These are phyloP conservation scores for Ligustrum vulgare DNA, from an alignment of 257 asterid genomes.

Conservation along the genomic window DNA sequence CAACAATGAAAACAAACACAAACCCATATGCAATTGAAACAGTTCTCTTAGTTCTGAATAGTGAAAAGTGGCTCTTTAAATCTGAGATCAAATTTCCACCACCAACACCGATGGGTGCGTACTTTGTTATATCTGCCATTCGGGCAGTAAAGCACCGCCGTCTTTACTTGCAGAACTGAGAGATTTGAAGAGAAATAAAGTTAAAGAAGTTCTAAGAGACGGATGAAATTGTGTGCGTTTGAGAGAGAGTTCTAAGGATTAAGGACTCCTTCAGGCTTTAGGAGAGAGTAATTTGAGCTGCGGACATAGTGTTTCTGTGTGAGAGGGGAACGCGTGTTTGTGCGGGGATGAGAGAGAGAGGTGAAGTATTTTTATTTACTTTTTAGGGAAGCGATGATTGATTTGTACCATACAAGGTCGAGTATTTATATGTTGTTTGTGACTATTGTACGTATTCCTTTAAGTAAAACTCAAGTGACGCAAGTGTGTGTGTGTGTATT, in stretches of 20 bases:
- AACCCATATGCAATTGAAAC: constrained; percentile 42
- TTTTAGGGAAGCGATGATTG: too few relatives aligned
- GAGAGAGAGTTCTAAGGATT: background rate
- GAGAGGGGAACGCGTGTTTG: background rate
- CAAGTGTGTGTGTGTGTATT: background rate
- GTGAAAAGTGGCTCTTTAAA: constrained; percentile 48
- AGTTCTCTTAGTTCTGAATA: constrained; percentile 42
- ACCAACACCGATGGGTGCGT: constrained; percentile 40
- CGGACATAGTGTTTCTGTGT: background rate
- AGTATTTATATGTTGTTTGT: background rate
- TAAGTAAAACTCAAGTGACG: background rate
- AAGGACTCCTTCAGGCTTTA: background rate
- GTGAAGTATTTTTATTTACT: too few relatives aligned
- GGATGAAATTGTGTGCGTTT: background rate
- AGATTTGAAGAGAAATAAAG: background rate
- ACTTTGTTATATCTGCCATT: constrained; percentile 70
- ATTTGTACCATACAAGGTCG: background rate
- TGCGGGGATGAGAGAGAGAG: fast-evolving
- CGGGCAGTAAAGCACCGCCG: background rate
- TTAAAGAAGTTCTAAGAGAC: too few relatives aligned
- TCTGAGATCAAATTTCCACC: constrained; percentile 57
- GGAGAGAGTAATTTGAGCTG: background rate
- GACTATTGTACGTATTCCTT: background rate
- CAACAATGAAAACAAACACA: constrained; percentile 58
- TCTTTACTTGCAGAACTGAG: background rate